Conservation (phyloP, 1,284 basidiomycete species). For the Wallemia mellicola region DNA sequence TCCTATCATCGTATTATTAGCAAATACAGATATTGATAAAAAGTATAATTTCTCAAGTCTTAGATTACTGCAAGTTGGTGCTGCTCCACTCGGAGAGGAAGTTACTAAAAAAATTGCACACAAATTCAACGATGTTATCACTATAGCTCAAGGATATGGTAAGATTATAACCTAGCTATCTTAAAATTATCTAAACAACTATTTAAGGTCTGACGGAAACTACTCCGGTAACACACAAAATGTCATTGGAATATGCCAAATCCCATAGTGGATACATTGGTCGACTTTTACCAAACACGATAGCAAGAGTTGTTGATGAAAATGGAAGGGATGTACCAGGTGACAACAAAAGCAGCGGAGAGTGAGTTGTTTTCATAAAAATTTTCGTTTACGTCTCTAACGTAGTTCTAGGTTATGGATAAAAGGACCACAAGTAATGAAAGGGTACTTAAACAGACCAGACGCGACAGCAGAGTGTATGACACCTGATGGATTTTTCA, state of each 20-base stretch:
- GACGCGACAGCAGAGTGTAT: slow-evolving; percentile 33
- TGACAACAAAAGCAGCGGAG: neutral
- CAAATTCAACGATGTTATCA: neutral
- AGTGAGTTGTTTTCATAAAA: too few relatives aligned
- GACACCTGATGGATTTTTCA: slow-evolving; percentile 45
- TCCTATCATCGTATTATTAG: neutral
- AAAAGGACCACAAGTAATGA: slow-evolving; percentile 3
- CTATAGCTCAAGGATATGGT: neutral
- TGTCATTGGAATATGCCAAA: neutral
- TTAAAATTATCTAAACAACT: neutral
- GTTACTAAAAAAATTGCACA: neutral
- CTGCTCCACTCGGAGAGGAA: neutral
- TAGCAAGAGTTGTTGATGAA: neutral
- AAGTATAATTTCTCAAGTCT: neutral
- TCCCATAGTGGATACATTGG: neutral
- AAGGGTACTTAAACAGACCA: slow-evolving; percentile 28
- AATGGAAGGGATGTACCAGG: neutral
- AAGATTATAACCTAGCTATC: neutral
- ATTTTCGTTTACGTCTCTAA: neutral
- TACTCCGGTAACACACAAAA: neutral
- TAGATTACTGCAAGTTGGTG: neutral
- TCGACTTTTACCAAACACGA: neutral
- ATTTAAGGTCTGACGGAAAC: neutral
- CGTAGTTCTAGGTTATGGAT: neutral
- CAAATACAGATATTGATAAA: neutral